Percentiles rank a stretch among this genome's conserved stretches.
These are phyloP conservation scores for Amauroascus verrucosus DNA, from an alignment of 2,329 filamentous ascomycete genomes.

Conservation along the genomic window DNA sequence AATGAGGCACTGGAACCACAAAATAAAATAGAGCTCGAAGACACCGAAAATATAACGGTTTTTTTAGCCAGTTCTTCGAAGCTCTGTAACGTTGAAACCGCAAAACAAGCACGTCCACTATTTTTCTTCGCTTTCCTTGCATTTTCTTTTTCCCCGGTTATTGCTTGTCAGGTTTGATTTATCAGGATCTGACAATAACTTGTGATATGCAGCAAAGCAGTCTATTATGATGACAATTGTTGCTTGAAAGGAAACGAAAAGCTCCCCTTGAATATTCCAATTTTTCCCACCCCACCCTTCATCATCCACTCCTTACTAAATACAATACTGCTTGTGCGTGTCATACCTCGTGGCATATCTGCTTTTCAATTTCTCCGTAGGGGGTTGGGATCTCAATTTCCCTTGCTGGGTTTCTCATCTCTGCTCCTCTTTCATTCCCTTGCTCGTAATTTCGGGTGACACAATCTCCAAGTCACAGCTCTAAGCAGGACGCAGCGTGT, in stretches of 20 bases:
- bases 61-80: constrained; percentile 1
- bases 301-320: constrained; percentile 8
- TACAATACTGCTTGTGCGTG: constrained; percentile 11
- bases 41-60: constrained; percentile 1
- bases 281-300: constrained; percentile 7
- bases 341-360: constrained; percentile 13
- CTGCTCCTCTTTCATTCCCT: constrained; percentile 4
- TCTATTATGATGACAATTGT: constrained; percentile 6
- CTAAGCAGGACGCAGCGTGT: constrained; percentile 7
- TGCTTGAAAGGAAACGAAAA: constrained; percentile 10
- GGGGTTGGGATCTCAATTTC: constrained; percentile 9
- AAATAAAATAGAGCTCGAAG: not conserved
- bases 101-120: constrained; percentile 1
- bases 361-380: constrained; percentile 5
- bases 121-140: not conserved
- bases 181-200: constrained; percentile 1
- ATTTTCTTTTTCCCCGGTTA: constrained; percentile 4
- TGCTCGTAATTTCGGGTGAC: constrained; percentile 10
- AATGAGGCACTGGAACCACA: constrained; percentile 4
- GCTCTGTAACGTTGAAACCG: not conserved
- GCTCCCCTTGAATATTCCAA: constrained; percentile 10
- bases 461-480: constrained; percentile 6
- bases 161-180: constrained; percentile 7
- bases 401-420: constrained; percentile 4
- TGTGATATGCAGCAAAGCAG: constrained; percentile 5